Base-by-base conservation (phyloP, 1,139 yeast species). In the Pneumocystis jirovecii region DNA sequence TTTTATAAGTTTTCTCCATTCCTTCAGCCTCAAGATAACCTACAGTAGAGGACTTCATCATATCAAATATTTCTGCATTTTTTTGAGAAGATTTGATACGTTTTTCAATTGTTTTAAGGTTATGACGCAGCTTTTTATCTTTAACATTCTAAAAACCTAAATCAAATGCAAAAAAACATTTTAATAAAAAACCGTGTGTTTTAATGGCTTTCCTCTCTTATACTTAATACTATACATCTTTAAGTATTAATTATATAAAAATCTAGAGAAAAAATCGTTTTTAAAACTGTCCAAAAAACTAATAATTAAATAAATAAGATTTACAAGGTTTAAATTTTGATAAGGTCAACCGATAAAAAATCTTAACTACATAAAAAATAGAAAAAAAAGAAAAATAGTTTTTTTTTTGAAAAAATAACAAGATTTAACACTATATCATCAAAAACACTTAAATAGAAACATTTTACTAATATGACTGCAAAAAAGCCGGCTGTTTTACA, bases 1-100 rank as follows among this genome's bases (percentile, higher is more conserved):
- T 88, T 75, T 87, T 89, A 77, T 79, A 89, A 0, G 98, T 93
- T 74, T 83, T 85, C 76, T 95, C 99, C 89, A 93, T 85, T 71
- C 85, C 88, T 70, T 95, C 98, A 3, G 96, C 89, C 74, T 93
- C 98, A 70, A 95, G 77, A 71, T 80, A 87, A 63, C 98, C 98
- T 2, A 81, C 82, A 61, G 87, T 86, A 77, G 93, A 97, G 70
- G 88, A 89, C 63, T 90, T 78, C 70, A 95, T 80, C 73, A 89
- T 81, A 71, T 93, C 97, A 0, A 97, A 89, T 7, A 87, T 85
- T 34, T 91, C 89, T 0, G 96, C 96, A 19, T 90, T 82, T 69
- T 81, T 78, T 29, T 89, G 83, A 0, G 96, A 96, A 21, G 61
- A 45, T 69, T 83, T 83, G 74, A 88, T 89, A 71, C 86, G 86